Percentiles rank a stretch among this genome's conserved stretches.
Evolutionary conservation across 176 grass and related monocot species (phyloP).

Genomic region (Urochloa ruziziensis): DNA sequence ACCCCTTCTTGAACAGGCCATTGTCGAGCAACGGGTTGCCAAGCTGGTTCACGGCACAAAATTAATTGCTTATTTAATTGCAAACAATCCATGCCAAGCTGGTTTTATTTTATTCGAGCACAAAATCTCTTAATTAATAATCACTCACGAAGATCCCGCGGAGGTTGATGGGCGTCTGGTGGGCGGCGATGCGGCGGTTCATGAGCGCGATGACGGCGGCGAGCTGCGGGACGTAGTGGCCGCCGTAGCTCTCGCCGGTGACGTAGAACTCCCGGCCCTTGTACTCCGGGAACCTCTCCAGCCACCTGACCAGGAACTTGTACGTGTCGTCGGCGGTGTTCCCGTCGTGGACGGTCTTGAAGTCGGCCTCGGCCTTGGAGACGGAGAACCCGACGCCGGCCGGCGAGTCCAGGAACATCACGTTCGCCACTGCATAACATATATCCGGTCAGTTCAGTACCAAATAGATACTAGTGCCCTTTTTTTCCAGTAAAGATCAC

Average conservation of each 20-base stretch:
- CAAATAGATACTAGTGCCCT: too few relatives aligned
- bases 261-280: slow-evolving; percentile 47
- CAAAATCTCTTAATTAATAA: too few relatives aligned
- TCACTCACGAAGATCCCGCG: slow-evolving; percentile 35
- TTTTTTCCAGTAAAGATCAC: too few relatives aligned
- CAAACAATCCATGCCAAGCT: too few relatives aligned
- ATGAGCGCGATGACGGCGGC: slow-evolving; percentile 13
- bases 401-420: slow-evolving; percentile 53
- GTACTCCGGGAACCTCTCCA: slow-evolving; percentile 55
- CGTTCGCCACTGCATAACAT: slow-evolving; percentile 36
- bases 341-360: slow-evolving; percentile 4
- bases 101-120: too few relatives aligned
- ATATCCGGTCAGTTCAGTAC: not conserved
- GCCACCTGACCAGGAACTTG: slow-evolving; percentile 44
- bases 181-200: not conserved
- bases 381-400: slow-evolving; percentile 52
- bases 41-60: not conserved
- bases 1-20: not conserved
- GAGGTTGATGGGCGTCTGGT: slow-evolving; percentile 10
- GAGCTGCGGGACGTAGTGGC: slow-evolving; percentile 50
- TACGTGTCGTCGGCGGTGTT: slow-evolving; percentile 34
- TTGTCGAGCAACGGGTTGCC: slow-evolving; percentile 41
- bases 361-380: slow-evolving; percentile 12
- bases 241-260: slow-evolving; percentile 49
- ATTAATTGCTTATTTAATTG: not conserved